Percentiles rank a stretch among this genome's conserved stretches.
Evolutionary conservation across 768 basidiomycete species (phyloP).

Genomic region (Boletus sp.): DNA sequence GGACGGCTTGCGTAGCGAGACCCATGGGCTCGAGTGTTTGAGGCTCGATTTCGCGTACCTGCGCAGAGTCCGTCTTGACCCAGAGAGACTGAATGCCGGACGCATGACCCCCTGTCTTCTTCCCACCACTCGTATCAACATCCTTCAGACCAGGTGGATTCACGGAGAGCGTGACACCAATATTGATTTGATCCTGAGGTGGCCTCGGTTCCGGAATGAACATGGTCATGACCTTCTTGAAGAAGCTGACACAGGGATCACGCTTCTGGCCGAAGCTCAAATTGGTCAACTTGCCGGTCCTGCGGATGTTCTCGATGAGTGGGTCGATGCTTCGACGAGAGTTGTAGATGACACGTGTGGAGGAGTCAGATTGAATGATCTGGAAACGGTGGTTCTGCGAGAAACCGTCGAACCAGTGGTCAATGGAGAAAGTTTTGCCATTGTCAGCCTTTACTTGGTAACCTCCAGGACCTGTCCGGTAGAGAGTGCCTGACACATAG

Average conservation of each 20-base stretch:
- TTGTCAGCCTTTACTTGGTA: slow-evolving; percentile 25
- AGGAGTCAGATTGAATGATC: slow-evolving; percentile 26
- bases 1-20: slow-evolving; percentile 23
- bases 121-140: slow-evolving; percentile 18
- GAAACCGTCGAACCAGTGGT: slow-evolving; percentile 45
- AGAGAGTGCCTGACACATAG: slow-evolving; percentile 37
- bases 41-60: slow-evolving; percentile 34
- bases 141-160: slow-evolving; percentile 29
- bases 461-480: slow-evolving; percentile 40
- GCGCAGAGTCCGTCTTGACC: slow-evolving; percentile 33
- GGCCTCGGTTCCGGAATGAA: slow-evolving; percentile 21
- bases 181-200: slow-evolving; percentile 13
- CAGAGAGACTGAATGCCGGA: slow-evolving; percentile 29
- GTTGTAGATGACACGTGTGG: slow-evolving; percentile 34
- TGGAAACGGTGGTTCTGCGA: slow-evolving; percentile 41
- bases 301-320: slow-evolving; percentile 28
- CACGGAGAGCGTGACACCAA: slow-evolving; percentile 31
- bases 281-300: slow-evolving; percentile 17
- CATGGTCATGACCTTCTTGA: slow-evolving; percentile 31
- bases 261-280: slow-evolving; percentile 33
- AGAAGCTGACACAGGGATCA: slow-evolving; percentile 31
- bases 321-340: slow-evolving; percentile 32
- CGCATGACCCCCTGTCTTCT: slow-evolving; percentile 24
- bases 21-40: slow-evolving; percentile 38
- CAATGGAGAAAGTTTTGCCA: slow-evolving; percentile 24